These are phyloP conservation scores for Podospora appendiculata DNA, from an alignment of 495 filamentous ascomycete genomes.

Conservation along the genomic window DNA sequence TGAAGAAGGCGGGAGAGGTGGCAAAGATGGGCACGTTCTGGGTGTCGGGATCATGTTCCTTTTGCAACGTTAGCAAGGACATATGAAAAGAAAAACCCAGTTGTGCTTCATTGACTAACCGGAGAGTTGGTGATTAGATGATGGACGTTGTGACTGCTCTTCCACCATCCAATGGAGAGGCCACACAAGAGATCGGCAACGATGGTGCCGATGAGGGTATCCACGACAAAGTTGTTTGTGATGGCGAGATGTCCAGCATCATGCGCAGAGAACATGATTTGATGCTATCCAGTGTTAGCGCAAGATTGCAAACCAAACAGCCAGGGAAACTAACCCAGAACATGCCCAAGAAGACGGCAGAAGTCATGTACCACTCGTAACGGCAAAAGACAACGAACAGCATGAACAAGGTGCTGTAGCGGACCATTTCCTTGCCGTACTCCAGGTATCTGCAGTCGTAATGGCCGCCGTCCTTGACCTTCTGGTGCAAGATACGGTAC, in stretches of 20 bases:
- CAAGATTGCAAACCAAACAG: too few relatives aligned
- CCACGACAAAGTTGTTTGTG: conserved; percentile 36
- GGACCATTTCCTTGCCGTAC: conserved; percentile 37
- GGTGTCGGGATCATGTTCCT: conserved; percentile 44
- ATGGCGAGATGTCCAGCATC: conserved; percentile 45
- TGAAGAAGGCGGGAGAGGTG: conserved; percentile 39
- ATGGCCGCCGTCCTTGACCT: conserved; percentile 29
- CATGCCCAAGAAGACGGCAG: conserved; percentile 36
- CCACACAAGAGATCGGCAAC: conserved; percentile 43
- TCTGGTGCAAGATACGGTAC: conserved; percentile 34
- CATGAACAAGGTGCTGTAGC: conserved; percentile 31
- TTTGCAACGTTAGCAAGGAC: too few relatives aligned
- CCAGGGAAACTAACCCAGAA: conserved; percentile 26
- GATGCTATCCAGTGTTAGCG: conserved; percentile 17
- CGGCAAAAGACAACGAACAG: conserved; percentile 25
- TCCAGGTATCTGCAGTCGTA: conserved; percentile 37
- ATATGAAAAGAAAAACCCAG: too few relatives aligned
- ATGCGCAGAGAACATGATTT: conserved; percentile 47
- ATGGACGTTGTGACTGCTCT: conserved; percentile 46
- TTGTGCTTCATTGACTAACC: too few relatives aligned
- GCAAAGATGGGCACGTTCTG: conserved; percentile 45
- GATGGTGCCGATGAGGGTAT: conserved; percentile 41
- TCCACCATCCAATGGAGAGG: conserved; percentile 46
- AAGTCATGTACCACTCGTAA: conserved; percentile 35
- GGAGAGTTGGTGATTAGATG: conserved; percentile 44